phyloP scores from a whole-genome alignment of 495 filamentous ascomycete genomes.

The Symbiotaphrina buchneri region DNA sequence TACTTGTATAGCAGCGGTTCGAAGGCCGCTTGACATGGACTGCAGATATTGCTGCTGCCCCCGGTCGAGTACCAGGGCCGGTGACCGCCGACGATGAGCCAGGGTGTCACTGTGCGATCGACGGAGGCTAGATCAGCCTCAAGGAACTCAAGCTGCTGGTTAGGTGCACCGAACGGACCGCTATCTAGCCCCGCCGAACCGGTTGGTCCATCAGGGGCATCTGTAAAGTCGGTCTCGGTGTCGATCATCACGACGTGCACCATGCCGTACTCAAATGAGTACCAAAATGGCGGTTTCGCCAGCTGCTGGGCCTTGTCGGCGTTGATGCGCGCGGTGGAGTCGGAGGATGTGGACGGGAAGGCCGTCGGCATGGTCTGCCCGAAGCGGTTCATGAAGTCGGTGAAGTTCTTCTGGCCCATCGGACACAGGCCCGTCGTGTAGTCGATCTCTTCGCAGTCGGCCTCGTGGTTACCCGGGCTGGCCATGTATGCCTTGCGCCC shows the following conservation, averaged over 20 bases:
- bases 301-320: conserved; percentile 23
- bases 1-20: conserved; percentile 33
- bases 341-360: too few relatives aligned
- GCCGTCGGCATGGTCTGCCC: conserved; percentile 13
- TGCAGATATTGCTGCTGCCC: conserved; percentile 17
- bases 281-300: conserved; percentile 24
- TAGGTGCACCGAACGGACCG: too few relatives aligned
- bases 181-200: too few relatives aligned
- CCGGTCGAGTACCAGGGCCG: conserved; percentile 33
- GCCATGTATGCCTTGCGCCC: conserved; percentile 21
- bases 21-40: conserved; percentile 29
- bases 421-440: too few relatives aligned
- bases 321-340: conserved; percentile 17
- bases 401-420: too few relatives aligned
- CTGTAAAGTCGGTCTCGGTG: conserved; percentile 18
- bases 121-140: conserved; percentile 21
- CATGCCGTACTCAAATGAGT: too few relatives aligned
- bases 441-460: conserved; percentile 18
- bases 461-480: conserved; percentile 21
- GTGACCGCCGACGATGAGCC: conserved; percentile 35
- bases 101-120: conserved; percentile 26
- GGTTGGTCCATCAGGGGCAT: conserved; percentile 26
- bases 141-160: too few relatives aligned
- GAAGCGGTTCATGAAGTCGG: too few relatives aligned
- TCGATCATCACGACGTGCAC: too few relatives aligned